Conservation (phyloP, 768 basidiomycete genomes). For the Suillus alpinus region DNA sequence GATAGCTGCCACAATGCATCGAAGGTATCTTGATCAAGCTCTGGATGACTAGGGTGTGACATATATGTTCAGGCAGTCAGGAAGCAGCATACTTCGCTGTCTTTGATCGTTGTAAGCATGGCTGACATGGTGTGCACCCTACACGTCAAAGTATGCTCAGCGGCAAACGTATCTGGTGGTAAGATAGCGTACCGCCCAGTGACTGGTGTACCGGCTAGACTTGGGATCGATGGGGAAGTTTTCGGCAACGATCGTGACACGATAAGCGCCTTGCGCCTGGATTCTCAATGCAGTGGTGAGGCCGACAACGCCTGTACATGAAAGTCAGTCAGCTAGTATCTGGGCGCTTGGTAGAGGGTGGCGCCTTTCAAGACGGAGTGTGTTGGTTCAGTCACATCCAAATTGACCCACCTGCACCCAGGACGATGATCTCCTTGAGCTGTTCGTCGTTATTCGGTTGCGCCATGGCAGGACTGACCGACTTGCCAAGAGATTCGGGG, state of each 20-base stretch:
- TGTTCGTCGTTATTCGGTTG: not conserved
- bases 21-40: constrained; percentile 71
- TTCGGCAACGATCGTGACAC: constrained; percentile 70
- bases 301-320: constrained; percentile 58
- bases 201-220: constrained; percentile 71
- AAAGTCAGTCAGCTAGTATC: too few relatives aligned
- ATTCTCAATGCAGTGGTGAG: constrained; percentile 71
- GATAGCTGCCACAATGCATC: constrained; percentile 74
- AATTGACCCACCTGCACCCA: constrained; percentile 28
- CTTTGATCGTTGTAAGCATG: constrained; percentile 46
- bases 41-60: constrained; percentile 31
- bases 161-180: not conserved
- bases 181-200: constrained; percentile 66
- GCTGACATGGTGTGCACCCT: constrained; percentile 83
- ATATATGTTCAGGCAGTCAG: not conserved
- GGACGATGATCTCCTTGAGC: constrained; percentile 31
- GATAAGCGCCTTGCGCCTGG: constrained; percentile 59
- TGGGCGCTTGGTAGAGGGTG: too few relatives aligned
- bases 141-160: not conserved
- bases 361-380: too few relatives aligned
- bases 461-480: not conserved
- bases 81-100: constrained; percentile 48
- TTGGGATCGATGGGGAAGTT: constrained; percentile 70
- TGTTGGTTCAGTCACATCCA: too few relatives aligned
- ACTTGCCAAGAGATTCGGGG: too few relatives aligned